Evolutionary conservation across 2,329 filamentous ascomycete species (phyloP).

Genomic region (Cladosporium velox): DNA sequence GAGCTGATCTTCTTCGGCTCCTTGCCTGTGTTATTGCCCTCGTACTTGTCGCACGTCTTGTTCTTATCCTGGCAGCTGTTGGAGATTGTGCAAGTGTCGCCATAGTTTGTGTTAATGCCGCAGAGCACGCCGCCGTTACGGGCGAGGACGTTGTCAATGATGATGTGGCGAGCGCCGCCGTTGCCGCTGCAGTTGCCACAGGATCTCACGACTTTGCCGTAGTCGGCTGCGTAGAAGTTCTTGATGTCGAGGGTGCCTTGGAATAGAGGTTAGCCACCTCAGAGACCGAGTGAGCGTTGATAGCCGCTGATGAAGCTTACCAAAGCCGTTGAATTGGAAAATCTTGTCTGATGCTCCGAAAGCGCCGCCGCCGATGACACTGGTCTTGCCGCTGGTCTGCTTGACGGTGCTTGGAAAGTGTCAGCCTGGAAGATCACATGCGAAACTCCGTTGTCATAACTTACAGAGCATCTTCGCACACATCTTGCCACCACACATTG

Average conservation of each 20-base stretch:
- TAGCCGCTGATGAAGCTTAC: background rate
- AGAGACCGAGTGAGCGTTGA: background rate
- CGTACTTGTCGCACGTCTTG: background rate
- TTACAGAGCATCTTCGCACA: constrained; percentile 24
- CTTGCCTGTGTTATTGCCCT: background rate
- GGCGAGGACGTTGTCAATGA: background rate
- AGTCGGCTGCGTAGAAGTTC: constrained; percentile 2
- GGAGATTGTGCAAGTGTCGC: background rate
- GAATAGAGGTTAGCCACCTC: background rate
- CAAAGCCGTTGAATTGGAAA: constrained; percentile 25
- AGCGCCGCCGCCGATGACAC: constrained; percentile 39
- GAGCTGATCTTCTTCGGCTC: constrained; percentile 6
- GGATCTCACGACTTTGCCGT: background rate
- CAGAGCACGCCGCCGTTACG: background rate
- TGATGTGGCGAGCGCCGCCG: background rate
- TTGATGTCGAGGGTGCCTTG: background rate
- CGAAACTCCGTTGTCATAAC: background rate
- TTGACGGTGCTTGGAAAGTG: constrained; percentile 28
- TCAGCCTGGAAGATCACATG: background rate
- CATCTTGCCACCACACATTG: constrained; percentile 50
- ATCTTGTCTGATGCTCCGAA: constrained; percentile 6
- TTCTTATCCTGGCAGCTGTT: background rate
- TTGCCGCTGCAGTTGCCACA: background rate
- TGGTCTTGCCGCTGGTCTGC: constrained; percentile 27
- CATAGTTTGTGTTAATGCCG: constrained; percentile 6